Evolutionary conservation across 1,139 yeast genomes (phyloP), one percentile per base, ranked within the genome.

Genomic region (Blastobotrys elegans): DNA sequence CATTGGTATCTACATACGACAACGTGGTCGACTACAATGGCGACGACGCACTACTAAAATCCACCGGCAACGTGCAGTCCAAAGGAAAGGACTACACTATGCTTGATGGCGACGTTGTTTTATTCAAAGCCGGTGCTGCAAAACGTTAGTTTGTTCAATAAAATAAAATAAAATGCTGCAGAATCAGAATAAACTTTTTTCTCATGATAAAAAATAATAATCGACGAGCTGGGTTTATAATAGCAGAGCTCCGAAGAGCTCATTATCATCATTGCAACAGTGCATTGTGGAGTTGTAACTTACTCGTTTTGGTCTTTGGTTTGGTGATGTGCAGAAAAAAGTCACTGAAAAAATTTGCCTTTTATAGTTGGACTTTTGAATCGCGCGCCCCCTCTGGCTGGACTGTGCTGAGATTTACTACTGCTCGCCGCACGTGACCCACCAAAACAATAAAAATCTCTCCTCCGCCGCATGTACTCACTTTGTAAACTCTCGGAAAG

Each of bases 21-120:
- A 68, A 67, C 46, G 54, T 57, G 13, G 53, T 64, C 2, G 56
- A 48, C 5, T 45, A 40, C 14, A 43, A 53, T 5, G 72, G 71
- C 16, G 60, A 65, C 47, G 69, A 66, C 33, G 43, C 55, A 4
- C 50, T 44, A 18, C 52, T 67, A 18, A 55, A 56, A 30, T 44
- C 58, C 5, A 52, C 56, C 2, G 71, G 69, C 16, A 62, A 61
- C 49, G 43, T 65, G 4, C 56, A 50, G 5, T 55, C 58, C 20
- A 64, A 66, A 50, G 96, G 96, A 2, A 87, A 85, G 62, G 79
- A 76, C 50, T 86, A 87, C 59, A 63, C 71, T 2, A 79, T 87
- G 38, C 84, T 83, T 59, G 95, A 87, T 61, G 90, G 94, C 10
- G 96, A 88, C 63, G 75, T 86, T 24, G 65, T 84, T 34, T 67